These are phyloP conservation scores for Zoysia matrella DNA, from an alignment of 202 grass and related monocot genomes.

Conservation along the genomic window DNA sequence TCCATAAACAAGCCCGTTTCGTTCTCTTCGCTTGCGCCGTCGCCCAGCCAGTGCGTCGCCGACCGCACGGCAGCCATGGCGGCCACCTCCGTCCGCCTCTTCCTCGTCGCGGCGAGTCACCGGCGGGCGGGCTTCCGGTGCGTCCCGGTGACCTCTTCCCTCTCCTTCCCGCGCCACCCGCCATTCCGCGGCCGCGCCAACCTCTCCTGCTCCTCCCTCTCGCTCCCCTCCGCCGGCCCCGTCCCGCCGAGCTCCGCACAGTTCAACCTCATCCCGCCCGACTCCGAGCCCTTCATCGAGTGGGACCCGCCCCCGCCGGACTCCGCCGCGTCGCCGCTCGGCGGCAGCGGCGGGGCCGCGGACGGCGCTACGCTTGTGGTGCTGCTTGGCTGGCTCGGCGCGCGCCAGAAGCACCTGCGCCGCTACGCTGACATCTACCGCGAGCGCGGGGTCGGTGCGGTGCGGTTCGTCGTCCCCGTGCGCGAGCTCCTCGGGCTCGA, in stretches of 20 bases:
- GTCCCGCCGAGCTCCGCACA: slow-evolving; percentile 7
- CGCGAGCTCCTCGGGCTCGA: slow-evolving; percentile 72
- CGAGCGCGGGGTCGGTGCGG: slow-evolving; percentile 68
- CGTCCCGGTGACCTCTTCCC: slow-evolving; percentile 21
- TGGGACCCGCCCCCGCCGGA: slow-evolving; percentile 54
- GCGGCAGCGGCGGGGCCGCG: not conserved
- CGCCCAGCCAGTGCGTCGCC: not conserved
- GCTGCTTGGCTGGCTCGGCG: slow-evolving; percentile 93
- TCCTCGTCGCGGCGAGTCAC: slow-evolving; percentile 40
- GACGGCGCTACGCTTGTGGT: slow-evolving; percentile 70
- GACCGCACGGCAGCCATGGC: slow-evolving; percentile 42
- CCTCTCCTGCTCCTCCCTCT: slow-evolving; percentile 42
- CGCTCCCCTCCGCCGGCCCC: slow-evolving; percentile 26
- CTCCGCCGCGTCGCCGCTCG: slow-evolving; percentile 31
- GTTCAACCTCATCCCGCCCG: slow-evolving; percentile 46
- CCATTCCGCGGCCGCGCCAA: slow-evolving; percentile 35
- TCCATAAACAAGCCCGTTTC: not conserved
- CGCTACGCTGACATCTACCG: slow-evolving; percentile 85
- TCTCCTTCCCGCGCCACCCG: slow-evolving; percentile 41
- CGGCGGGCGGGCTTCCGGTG: slow-evolving; percentile 26
- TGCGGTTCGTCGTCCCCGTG: slow-evolving; percentile 78
- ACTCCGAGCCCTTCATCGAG: slow-evolving; percentile 64
- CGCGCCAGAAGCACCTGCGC: slow-evolving; percentile 81
- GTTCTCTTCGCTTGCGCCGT: not conserved
- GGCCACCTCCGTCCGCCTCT: slow-evolving; percentile 56